Evolutionary conservation across 805 yeast genomes (phyloP), one percentile per base, ranked within the genome.

Genomic region (Candida adriatica): DNA sequence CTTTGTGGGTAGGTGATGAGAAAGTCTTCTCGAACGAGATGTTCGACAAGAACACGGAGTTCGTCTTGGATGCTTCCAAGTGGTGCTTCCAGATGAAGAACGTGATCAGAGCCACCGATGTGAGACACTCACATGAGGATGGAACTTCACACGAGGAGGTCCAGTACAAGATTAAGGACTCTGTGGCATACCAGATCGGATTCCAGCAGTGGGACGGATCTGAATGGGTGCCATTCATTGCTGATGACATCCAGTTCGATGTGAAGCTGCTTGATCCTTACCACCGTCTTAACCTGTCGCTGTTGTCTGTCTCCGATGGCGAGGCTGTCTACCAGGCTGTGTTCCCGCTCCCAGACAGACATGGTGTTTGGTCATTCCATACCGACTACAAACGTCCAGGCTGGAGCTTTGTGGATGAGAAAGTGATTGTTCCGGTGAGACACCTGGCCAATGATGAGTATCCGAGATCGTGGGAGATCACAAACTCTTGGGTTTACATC

Each of bases 371-470:
- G 62, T 83, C 96, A 2, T 87, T 84, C 55, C 68, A 69, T 39
- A 67, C 82, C 27, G 80, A 82, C 48, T 88, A 88, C 64, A 72
- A 72, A 55, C 76, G 95, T 52, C 34, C 73, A 10, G 97, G 97
- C 6, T 66, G 68, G 46, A 66, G 83, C 16, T 87, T 66, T 56
- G 54, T 90, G 32, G 65, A 65, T 17, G 84, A 79, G 46, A 68
- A 71, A 39, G 68, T 69, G 33, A 76, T 81, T 13, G 85, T 86
- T 33, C 77, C 97, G 2, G 78, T 92, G 28, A 77, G 97, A 57
- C 97, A 92, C 58, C 70, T 84, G 49, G 96, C 97, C 38, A 90
- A 88, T 56, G 94, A 92, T 55, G 98, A 94, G 63, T 92, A 77
- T 64, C 78, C 80, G 39, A 75, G 97, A 59, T 79, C 94, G 26